Percentiles rank a stretch among this genome's conserved stretches.
Conservation (phyloP, 352 stramenopile species). For the Phytophthora aleatoria region DNA sequence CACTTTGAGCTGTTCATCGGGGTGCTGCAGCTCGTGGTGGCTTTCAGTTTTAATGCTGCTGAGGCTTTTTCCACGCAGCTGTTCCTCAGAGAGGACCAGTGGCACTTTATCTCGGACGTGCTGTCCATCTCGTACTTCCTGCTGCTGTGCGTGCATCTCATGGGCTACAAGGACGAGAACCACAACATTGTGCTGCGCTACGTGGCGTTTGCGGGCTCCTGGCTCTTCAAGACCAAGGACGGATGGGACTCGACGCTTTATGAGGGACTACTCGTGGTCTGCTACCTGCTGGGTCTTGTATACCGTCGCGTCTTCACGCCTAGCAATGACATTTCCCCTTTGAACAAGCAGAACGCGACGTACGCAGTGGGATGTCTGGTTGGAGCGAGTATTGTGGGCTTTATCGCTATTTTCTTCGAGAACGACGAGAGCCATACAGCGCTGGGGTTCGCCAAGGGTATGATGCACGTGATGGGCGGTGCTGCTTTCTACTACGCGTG, state of each 20-base stretch:
- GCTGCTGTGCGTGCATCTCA: slow-evolving; percentile 85
- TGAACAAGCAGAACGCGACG: slow-evolving; percentile 62
- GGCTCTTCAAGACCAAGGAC: slow-evolving; percentile 89
- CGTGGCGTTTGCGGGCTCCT: slow-evolving; percentile 78
- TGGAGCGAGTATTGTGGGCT: slow-evolving; percentile 46
- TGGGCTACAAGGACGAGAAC: slow-evolving; percentile 83
- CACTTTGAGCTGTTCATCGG: slow-evolving; percentile 92
- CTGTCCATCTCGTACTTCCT: slow-evolving; percentile 87
- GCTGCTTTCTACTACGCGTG: slow-evolving; percentile 81
- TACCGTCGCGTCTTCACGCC: slow-evolving; percentile 59
- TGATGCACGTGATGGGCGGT: slow-evolving; percentile 71
- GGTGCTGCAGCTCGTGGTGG: slow-evolving; percentile 77
- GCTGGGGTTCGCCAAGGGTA: slow-evolving; percentile 63
- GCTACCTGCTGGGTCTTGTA: slow-evolving; percentile 57
- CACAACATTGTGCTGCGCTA: slow-evolving; percentile 88
- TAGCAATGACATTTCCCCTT: slow-evolving; percentile 52
- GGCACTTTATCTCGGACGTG: slow-evolving; percentile 90
- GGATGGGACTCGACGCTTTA: slow-evolving; percentile 74
- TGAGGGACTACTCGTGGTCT: slow-evolving; percentile 65
- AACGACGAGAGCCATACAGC: slow-evolving; percentile 45
- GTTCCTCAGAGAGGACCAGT: slow-evolving; percentile 77
- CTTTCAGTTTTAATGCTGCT: slow-evolving; percentile 85
- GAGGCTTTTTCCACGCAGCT: slow-evolving; percentile 68
- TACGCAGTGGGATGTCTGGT: slow-evolving; percentile 52
- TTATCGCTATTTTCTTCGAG: slow-evolving; percentile 58